Base-by-base conservation (phyloP, 352 stramenopile species). In the Phytophthora cajani region DNA sequence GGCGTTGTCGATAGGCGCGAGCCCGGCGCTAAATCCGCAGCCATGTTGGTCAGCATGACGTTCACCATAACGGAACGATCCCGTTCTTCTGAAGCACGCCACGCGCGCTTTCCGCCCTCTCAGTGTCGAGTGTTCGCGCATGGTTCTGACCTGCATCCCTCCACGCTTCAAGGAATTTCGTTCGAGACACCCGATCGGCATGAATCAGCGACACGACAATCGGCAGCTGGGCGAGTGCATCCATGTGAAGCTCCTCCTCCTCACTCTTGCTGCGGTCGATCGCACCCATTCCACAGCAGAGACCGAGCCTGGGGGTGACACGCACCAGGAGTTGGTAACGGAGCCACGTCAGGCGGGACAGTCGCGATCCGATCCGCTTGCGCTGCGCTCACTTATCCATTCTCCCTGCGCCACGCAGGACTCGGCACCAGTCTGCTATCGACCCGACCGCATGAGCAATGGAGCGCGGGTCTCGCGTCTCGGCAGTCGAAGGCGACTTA, bases 141-240 rank as follows among this genome's bases (percentile, higher is more conserved):
- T 21, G 27, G 27, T 71, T 58, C 65, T 25, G 16, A 38, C 44
- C 10, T 8, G 3, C 27, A 14, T 42, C 32, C 54, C 40, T 27
- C 23, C 23, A 21, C 40, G 40, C 14, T 72, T 72, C 58, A 72
- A 67, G 19, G 51, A 72, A 72, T 67, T 62, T 72, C 64, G 44
- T 72, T 67, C 64, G 64, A 67, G 64, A 62, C 49, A 53, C 30
- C 19, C 40, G 40, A 32, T 44, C 53, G 36, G 40, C 33, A 9
- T 40, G 33, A 40, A 40, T 14, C 40, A 47, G 40, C 40, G 21
- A 33, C 60, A 47, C 9, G 16, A 53, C 54, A 47, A 59, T 51
- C 69, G 64, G 52, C 42, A 67, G 23, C 62, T 78, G 30, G 60
- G 10, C 51, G 2, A 33, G 19, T 51, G 51, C 36, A 58, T 61